Evolutionary conservation across 495 filamentous ascomycete genomes (phyloP), one percentile per base, ranked within the genome.

Genomic region (Xylaria castorea): DNA sequence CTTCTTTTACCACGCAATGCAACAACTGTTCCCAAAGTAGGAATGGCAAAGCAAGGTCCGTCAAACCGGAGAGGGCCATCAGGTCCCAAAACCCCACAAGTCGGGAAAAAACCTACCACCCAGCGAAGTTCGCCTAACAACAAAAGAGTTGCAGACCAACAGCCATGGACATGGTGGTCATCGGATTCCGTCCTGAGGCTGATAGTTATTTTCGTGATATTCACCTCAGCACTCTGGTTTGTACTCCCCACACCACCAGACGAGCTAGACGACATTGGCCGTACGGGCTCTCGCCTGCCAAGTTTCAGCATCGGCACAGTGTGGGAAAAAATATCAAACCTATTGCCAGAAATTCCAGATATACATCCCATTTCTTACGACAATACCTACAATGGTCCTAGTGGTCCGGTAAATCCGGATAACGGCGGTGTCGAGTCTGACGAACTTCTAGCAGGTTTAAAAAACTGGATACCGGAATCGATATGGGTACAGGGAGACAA

Each of bases 401-500:
- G 16, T 22, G 2, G 34, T 2, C n/a, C 64, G 2, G 1, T 38
- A n/a, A 12, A 0, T 1, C 40, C 64, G n/a, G 44, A 34, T 18
- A 44, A 7, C 2, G 48, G 30, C 30, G 63, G 30, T 11, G 40
- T 71, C 32, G 20, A 66, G 30, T 64, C 73, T 18, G 22, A 71
- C 8, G 63, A 81, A 11, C 51, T 82, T 9, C 51, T 82, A 27
- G 55, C 70, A 1, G 46, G 62, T 1, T 58, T 87, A 14, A 65
- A 79, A 12, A 20, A 80, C n/a, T 32, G 74, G 32, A 76, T 88
- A 1, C 86, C 86, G 0, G 76, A 81, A 14, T 44, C 79, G 42
- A 72, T 82, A 27, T 79, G 82, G 68, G 80, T 83, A 38, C 77
- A 80, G 32, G 79, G 80, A 38, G 81, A 86, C 69, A 74, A 80